phyloP scores from a whole-genome alignment of 176 grass and related monocot species.

The Triticum timopheevii region DNA sequence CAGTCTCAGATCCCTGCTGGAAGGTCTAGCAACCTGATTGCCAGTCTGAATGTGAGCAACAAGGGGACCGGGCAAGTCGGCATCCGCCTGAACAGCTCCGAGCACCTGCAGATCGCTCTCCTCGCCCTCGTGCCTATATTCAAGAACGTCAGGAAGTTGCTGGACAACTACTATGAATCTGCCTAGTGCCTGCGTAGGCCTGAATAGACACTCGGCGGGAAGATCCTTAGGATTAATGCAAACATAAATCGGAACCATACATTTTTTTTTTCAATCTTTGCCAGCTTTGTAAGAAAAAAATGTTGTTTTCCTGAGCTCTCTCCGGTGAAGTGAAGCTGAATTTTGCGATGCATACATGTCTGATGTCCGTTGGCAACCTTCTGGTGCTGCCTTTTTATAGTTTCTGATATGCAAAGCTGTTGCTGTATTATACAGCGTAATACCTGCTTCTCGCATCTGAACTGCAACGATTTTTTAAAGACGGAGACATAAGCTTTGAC shows the following conservation, averaged over 20 bases:
- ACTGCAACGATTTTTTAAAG: too few relatives aligned
- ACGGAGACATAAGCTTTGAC: too few relatives aligned
- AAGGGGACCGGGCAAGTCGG: slow-evolving; percentile 76
- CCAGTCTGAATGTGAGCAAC: slow-evolving; percentile 76
- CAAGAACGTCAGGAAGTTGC: slow-evolving; percentile 49
- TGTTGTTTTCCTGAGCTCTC: background rate
- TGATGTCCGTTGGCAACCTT: background rate
- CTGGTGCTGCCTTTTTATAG: background rate
- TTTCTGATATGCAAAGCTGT: background rate
- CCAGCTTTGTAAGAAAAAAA: slow-evolving; percentile 31
- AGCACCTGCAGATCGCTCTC: slow-evolving; percentile 80
- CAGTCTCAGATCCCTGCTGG: slow-evolving; percentile 83
- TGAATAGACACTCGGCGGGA: background rate
- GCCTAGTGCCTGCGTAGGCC: slow-evolving; percentile 1
- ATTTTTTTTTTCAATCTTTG: slow-evolving; percentile 28
- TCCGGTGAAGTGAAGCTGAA: slow-evolving; percentile 13
- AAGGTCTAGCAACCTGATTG: slow-evolving; percentile 70
- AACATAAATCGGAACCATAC: slow-evolving; percentile 40
- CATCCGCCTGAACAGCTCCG: slow-evolving; percentile 87
- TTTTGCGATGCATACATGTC: slow-evolving; percentile 5
- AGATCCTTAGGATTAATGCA: slow-evolving; percentile 20
- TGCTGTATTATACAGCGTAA: too few relatives aligned
- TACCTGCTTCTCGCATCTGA: background rate
- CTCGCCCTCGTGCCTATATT: slow-evolving; percentile 71
- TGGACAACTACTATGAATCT: slow-evolving; percentile 40